These are phyloP conservation scores for Mycena leptocephala DNA, from an alignment of 768 basidiomycete genomes.

Conservation along the genomic window DNA sequence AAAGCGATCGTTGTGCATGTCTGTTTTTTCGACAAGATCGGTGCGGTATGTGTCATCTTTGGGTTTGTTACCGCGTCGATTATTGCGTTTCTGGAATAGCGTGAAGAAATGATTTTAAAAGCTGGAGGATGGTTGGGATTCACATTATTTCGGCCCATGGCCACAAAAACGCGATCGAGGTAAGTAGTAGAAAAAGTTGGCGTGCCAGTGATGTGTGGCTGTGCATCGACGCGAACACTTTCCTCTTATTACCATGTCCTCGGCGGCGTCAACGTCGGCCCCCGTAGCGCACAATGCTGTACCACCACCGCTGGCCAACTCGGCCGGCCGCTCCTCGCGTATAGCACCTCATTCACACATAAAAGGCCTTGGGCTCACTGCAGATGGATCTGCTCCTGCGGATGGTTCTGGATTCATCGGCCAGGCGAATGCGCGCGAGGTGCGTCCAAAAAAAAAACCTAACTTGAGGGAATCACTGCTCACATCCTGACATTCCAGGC, in stretches of 20 bases:
- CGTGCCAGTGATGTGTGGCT: background rate
- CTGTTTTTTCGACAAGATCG: constrained; percentile 69
- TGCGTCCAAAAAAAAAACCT: constrained; percentile 48
- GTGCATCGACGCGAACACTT: constrained; percentile 20
- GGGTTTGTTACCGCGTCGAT: constrained; percentile 16
- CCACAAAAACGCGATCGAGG: no score
- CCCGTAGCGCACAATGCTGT: constrained; percentile 83
- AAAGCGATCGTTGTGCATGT: constrained; percentile 83
- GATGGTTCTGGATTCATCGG: constrained; percentile 93
- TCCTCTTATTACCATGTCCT: constrained; percentile 37
- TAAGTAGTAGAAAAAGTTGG: no score
- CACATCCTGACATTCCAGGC: constrained; percentile 65
- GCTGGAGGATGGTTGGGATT: background rate
- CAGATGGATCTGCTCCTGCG: constrained; percentile 84
- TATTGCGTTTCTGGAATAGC: constrained; percentile 31
- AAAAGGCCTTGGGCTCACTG: constrained; percentile 92
- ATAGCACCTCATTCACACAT: constrained; percentile 97
- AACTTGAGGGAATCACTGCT: background rate
- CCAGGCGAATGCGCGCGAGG: constrained; percentile 93
- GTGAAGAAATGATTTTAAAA: background rate
- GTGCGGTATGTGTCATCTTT: constrained; percentile 58
- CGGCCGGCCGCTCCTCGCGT: constrained; percentile 79
- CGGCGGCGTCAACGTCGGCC: constrained; percentile 64
- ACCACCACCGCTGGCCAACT: constrained; percentile 75
- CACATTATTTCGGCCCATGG: constrained; percentile 39